Evolutionary conservation across 148 eudicot genomes (phyloP), one percentile per base, ranked within the genome.

Genomic region (Rhododendron molle): DNA sequence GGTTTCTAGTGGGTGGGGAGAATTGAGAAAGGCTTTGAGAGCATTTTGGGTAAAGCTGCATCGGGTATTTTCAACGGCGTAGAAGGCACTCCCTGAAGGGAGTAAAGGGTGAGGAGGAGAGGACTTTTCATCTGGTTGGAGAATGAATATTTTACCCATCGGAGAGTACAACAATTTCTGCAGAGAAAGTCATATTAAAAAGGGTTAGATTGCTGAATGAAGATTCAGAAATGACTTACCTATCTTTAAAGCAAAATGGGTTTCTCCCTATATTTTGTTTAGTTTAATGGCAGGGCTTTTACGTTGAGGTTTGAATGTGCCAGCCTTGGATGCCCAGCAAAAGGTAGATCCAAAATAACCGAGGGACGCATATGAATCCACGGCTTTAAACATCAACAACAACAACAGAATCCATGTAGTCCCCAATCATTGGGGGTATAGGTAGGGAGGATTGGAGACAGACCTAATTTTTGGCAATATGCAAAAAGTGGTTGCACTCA

Each of bases 101-200:
- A 95, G 98, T 47, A 92, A 79, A 36, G 97, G 97, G 74, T 95
- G 98, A 28, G 92, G 81, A 36, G 95, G 97, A 44, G 98, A 95
- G 30, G 85, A 81, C 54, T 90, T 90, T 80, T 90, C 93, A 14
- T 92, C 88, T 1, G 98, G 98, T 76, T 95, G 98, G 78, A 95
- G 95, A 46, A 95, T 93, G 84, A 88, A 95, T 72, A 93, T 85
- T 86, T 94, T 90, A 7, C 98, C 98, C 91, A 93, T 73, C 5
- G 98, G 96, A 47, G 95, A 86, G 78, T 95, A 95, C 87, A 95
- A 65, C 84, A 92, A 38, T 89, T 94, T 91, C 98, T 95, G 96
- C 89, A 88, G 49, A 74, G 85, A 36, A 40, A 86, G 20, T 18
- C 13, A 79, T 77, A 28, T 62, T 20, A 77, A 44, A 1, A 43